Evolutionary conservation across 345 rosid genomes (phyloP).

Genomic region (Citrus hindsii): DNA sequence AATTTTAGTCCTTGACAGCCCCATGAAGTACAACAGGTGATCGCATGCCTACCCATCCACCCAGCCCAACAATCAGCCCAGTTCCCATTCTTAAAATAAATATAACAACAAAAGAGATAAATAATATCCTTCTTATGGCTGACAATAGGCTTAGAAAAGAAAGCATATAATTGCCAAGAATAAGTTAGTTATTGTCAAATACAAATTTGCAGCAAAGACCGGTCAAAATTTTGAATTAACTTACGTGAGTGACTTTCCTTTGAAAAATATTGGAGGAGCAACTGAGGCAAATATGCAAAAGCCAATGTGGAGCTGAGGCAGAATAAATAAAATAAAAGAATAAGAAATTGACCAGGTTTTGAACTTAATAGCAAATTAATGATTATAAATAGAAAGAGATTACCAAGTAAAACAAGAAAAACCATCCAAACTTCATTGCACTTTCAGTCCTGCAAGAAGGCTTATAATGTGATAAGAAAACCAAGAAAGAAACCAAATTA

Average conservation of each 20-base stretch:
- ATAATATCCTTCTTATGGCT: neutral
- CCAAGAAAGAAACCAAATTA: neutral
- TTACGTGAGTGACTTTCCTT: slow-evolving; percentile 95
- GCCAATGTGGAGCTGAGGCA: slow-evolving; percentile 69
- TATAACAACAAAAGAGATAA: neutral
- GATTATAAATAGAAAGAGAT: slow-evolving; percentile 5
- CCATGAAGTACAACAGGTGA: neutral
- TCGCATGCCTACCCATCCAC: neutral
- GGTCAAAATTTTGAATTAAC: slow-evolving; percentile 17
- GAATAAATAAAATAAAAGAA: neutral
- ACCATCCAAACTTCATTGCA: slow-evolving; percentile 87
- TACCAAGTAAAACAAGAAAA: slow-evolving; percentile 83
- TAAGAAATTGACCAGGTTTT: neutral
- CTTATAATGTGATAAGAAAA: neutral
- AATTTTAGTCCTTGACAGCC: neutral
- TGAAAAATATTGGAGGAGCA: slow-evolving; percentile 94
- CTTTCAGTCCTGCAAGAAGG: slow-evolving; percentile 73
- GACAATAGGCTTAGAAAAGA: neutral
- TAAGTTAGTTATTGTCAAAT: neutral
- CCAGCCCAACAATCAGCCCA: neutral
- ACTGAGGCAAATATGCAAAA: slow-evolving; percentile 84
- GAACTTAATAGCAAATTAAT: neutral
- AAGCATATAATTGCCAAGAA: neutral
- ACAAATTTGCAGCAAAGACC: neutral
- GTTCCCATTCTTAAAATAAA: neutral